phyloP scores from a whole-genome alignment of 352 stramenopile species.

The Globisporangium middletonii region DNA sequence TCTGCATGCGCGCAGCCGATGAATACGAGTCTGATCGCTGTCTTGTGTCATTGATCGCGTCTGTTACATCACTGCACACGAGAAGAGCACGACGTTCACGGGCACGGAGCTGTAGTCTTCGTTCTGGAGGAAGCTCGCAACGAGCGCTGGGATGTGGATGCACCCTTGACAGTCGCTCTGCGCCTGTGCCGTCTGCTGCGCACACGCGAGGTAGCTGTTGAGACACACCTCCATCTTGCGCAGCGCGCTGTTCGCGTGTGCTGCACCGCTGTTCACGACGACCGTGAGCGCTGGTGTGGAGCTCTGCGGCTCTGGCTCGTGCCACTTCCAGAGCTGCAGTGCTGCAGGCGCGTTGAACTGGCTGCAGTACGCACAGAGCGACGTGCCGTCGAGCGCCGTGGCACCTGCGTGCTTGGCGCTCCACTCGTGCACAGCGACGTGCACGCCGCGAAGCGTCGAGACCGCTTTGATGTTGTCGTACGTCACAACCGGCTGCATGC shows the following conservation, averaged over 20 bases:
- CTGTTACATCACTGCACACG: conserved; percentile 8
- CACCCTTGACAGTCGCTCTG: conserved; percentile 4
- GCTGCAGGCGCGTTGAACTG: conserved; percentile 9
- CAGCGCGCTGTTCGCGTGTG: not conserved
- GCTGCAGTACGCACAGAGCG: conserved; percentile 9
- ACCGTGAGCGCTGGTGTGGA: conserved; percentile 6
- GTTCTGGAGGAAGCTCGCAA: conserved; percentile 16
- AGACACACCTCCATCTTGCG: conserved; percentile 9
- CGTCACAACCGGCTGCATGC: conserved; percentile 1
- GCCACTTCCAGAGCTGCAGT: conserved; percentile 11
- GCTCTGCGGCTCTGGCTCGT: not conserved
- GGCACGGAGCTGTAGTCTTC: conserved; percentile 8
- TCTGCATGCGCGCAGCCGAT: not conserved
- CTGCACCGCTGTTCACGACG: conserved; percentile 6
- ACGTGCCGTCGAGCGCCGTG: not conserved
- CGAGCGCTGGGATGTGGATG: conserved; percentile 10
- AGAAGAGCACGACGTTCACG: conserved; percentile 8
- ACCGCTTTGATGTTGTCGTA: conserved; percentile 11
- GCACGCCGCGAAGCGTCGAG: conserved; percentile 9
- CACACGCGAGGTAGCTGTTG: conserved; percentile 12
- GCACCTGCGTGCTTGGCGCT: conserved; percentile 4
- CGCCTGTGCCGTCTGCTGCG: not conserved
- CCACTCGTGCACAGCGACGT: conserved; percentile 11
- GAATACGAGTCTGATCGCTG: too few relatives aligned
- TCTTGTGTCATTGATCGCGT: not conserved